Conservation (phyloP, 768 basidiomycete genomes). For the Auriculariales sp. region DNA sequence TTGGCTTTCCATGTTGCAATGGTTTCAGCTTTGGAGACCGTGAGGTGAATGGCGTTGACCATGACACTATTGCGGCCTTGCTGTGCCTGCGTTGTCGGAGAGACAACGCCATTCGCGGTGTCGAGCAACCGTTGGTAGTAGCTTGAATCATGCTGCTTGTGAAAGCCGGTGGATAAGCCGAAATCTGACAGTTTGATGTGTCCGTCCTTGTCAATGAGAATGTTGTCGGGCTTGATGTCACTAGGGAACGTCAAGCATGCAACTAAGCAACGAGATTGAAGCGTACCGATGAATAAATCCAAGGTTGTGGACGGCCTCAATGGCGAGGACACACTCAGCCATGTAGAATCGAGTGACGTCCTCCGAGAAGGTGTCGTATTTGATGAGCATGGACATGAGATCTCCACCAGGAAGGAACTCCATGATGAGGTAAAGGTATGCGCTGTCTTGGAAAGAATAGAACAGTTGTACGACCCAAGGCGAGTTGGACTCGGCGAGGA, state of each 20-base stretch:
- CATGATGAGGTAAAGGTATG: slow-evolving; percentile 94
- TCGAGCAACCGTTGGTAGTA: slow-evolving; percentile 89
- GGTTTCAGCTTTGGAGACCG: slow-evolving; percentile 83
- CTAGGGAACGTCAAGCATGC: slow-evolving; percentile 25
- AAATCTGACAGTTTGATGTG: slow-evolving; percentile 98
- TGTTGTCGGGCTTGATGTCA: slow-evolving; percentile 99
- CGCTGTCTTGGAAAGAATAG: slow-evolving; percentile 95
- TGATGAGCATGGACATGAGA: slow-evolving; percentile 99
- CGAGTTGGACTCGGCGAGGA: slow-evolving; percentile 89
- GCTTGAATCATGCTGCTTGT: slow-evolving; percentile 90
- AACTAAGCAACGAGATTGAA: slow-evolving; percentile 3
- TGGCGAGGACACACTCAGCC: slow-evolving; percentile 95
- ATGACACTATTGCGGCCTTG: slow-evolving; percentile 81
- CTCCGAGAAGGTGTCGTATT: slow-evolving; percentile 97
- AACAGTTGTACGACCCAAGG: slow-evolving; percentile 93
- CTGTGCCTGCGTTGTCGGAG: slow-evolving; percentile 22
- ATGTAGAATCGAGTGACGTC: slow-evolving; percentile 98
- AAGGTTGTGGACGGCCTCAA: slow-evolving; percentile 92
- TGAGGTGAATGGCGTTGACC: slow-evolving; percentile 94
- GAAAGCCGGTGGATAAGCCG: slow-evolving; percentile 97
- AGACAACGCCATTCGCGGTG: slow-evolving; percentile 32
- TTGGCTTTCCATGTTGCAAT: slow-evolving; percentile 99
- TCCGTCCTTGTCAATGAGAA: slow-evolving; percentile 92
- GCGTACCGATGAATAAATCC: slow-evolving; percentile 93
- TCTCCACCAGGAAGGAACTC: slow-evolving; percentile 98